A percentile compares a stretch with the other conserved stretches of the same genome.
Conservation (phyloP, 768 basidiomycete species). For the Russula griseocarnosa region DNA sequence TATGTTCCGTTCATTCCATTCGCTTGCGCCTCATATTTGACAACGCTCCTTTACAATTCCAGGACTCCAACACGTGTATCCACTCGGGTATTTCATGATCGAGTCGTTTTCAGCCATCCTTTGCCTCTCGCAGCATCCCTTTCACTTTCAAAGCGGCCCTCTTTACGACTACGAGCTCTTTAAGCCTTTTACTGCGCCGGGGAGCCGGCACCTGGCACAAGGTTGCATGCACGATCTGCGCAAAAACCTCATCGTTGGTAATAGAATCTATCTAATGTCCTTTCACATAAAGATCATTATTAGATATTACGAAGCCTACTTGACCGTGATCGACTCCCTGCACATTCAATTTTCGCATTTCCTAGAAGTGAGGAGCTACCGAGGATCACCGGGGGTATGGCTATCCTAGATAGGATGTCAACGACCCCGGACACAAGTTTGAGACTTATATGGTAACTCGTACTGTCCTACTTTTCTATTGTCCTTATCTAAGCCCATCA, state of each 20-base stretch:
- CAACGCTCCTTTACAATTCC: neutral
- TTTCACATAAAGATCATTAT: neutral
- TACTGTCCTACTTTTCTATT: too few species aligned
- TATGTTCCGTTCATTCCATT: neutral
- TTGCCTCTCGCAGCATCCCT: neutral
- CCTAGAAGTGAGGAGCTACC: neutral
- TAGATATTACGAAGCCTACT: neutral
- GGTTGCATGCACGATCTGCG: neutral
- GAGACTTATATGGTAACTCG: too few species aligned
- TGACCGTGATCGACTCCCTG: neutral
- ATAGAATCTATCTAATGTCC: too few species aligned
- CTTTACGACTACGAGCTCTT: neutral
- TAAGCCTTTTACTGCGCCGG: slow-evolving; percentile 1
- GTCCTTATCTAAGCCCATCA: too few species aligned
- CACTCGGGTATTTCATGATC: neutral
- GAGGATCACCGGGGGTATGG: neutral
- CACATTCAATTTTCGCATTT: neutral
- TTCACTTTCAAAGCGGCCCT: neutral
- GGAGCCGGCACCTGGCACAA: slow-evolving; percentile 8
- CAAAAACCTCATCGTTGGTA: neutral
- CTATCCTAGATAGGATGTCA: too few species aligned
- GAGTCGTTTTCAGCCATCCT: neutral
- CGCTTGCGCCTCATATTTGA: neutral
- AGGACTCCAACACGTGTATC: neutral
- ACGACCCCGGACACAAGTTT: too few species aligned